Percentiles rank a stretch among this genome's conserved stretches.
These are phyloP conservation scores for Rhododendron molle DNA, from an alignment of 148 eudicot species.

Conservation along the genomic window DNA sequence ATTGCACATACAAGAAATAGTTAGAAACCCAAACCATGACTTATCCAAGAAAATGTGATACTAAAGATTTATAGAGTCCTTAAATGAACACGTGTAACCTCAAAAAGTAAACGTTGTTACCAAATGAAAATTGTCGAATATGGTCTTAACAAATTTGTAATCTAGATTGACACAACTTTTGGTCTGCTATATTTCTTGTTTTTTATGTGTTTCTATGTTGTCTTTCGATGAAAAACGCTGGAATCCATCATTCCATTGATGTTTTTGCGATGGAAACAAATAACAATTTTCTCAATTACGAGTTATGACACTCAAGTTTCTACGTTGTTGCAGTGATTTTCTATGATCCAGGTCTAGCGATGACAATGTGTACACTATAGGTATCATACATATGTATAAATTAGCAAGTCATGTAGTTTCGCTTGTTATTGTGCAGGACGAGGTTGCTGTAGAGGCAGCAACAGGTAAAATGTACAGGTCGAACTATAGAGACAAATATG, in stretches of 20 bases:
- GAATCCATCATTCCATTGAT: neutral
- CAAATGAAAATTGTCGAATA: neutral
- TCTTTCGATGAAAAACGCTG: neutral
- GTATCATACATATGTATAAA: neutral
- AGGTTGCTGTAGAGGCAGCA: constrained; percentile 77
- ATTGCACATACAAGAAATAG: neutral
- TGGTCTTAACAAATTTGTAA: neutral
- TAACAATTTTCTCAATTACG: neutral
- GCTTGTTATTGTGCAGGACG: constrained; percentile 42
- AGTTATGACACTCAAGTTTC: neutral
- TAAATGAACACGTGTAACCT: too few species aligned
- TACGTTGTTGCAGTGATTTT: neutral
- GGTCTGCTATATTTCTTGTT: neutral
- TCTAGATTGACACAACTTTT: too few species aligned
- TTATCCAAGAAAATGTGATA: neutral
- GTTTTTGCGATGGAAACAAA: neutral
- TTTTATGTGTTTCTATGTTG: neutral
- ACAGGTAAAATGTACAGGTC: constrained; percentile 79
- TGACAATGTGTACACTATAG: neutral
- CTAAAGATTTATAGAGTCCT: neutral
- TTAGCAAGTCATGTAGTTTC: neutral
- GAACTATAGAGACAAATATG: constrained; percentile 59
- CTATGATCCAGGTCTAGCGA: neutral
- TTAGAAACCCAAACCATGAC: neutral
- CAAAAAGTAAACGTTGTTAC: neutral